phyloP scores from a whole-genome alignment of 352 stramenopile species.

The Halophytophthora polymorphica region DNA sequence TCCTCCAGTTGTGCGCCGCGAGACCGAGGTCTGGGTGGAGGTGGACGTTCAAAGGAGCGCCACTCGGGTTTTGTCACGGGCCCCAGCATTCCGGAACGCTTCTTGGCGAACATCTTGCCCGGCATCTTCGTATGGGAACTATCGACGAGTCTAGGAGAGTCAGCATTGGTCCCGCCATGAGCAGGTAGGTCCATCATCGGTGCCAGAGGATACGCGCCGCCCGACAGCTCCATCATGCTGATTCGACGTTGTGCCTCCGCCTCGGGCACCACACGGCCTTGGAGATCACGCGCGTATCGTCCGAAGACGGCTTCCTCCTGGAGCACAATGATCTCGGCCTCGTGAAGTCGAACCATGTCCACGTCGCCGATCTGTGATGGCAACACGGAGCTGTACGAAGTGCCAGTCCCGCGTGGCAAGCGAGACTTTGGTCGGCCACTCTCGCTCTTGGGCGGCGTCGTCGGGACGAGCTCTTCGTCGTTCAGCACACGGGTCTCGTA shows the following conservation, averaged over 20 bases:
- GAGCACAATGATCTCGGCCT: constrained; percentile 63
- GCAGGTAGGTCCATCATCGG: constrained; percentile 8
- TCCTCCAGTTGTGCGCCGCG: constrained; percentile 73
- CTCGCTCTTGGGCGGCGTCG: constrained; percentile 12
- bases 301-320: constrained; percentile 68
- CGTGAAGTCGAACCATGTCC: constrained; percentile 77
- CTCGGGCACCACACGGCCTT: constrained; percentile 67
- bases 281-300: constrained; percentile 58
- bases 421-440: constrained; percentile 15
- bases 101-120: constrained; percentile 52
- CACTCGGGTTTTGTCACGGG: constrained; percentile 61
- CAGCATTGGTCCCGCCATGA: constrained; percentile 13
- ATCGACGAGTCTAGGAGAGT: constrained; percentile 4
- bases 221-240: constrained; percentile 61
- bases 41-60: constrained; percentile 25
- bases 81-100: constrained; percentile 63
- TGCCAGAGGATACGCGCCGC: constrained; percentile 34
- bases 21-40: constrained; percentile 42
- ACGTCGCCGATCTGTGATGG: constrained; percentile 81
- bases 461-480: constrained; percentile 71
- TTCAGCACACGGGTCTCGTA: constrained; percentile 87
- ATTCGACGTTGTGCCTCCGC: constrained; percentile 47
- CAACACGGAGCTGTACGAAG: constrained; percentile 20
- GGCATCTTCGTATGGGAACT: constrained; percentile 8
- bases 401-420: constrained; percentile 1